Base-by-base conservation (phyloP, 768 basidiomycete genomes). In the Boletus sp. region DNA sequence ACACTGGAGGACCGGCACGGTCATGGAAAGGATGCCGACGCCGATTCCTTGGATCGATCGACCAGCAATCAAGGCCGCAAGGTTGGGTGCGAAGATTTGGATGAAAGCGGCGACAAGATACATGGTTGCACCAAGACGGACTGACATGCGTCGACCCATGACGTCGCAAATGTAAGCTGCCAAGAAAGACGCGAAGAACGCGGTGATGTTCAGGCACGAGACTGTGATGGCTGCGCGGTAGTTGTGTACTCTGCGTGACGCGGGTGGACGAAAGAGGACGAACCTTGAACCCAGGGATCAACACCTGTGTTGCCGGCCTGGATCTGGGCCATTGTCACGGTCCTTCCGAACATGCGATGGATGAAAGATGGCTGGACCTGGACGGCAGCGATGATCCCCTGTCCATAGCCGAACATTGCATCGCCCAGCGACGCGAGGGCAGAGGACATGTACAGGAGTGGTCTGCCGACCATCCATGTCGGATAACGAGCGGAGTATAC, bases 371-470 rank as follows among this genome's bases (percentile, higher is more conserved):
- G 79, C 60, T 81, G 80, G 41, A 82, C 75, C 44, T 81, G 79
- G 19, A 77, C 73, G 4, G 78, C 71, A 5, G 79, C 79, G 40
- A 80, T 80, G 56, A 77, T 76, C 4, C 80, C 80, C 58, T 81
- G 80, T 40, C 77, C 75, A 52, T 81, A 82, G 6, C 80, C 80
- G 57, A 82, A 81, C 74, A 81, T 79, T 7, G 79, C 80, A 59
- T 82, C 80, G 47, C 80, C 80, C 58, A 82, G 73, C 56, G 78
- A 78, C n/a, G 79, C 79, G 37, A 79, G 71, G 0, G 79, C 80
- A 51, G 79, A 78, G 33, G 80, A 80, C 43, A 73, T 75, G 63
- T 79, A 77, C 8, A 82, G 72, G 25, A 82, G 69, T 29, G 75
- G 76, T 43, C 69, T 70, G 19, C 80, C 80, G 27, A 78, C 74